Conservation (phyloP, 345 rosid genomes). For the Syzygium oleosum region DNA sequence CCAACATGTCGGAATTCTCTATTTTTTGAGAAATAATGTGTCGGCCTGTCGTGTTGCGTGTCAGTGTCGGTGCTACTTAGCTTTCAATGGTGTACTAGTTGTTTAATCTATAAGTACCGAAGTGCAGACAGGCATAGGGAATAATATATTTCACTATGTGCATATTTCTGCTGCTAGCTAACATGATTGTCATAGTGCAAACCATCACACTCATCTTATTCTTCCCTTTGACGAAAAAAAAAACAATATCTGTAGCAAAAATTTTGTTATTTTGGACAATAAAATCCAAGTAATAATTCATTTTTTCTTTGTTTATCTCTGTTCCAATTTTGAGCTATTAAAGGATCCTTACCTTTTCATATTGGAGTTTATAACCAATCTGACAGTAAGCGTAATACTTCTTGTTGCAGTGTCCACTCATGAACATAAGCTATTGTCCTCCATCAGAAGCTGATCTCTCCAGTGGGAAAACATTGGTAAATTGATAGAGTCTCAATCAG, state of each 20-base stretch:
- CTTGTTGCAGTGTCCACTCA: slow-evolving; percentile 70
- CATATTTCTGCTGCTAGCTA: neutral
- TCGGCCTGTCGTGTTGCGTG: too few relatives aligned
- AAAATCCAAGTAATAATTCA: neutral
- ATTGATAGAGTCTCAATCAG: slow-evolving; percentile 1
- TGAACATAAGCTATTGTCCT: slow-evolving; percentile 93
- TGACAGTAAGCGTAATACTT: neutral
- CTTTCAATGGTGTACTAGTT: neutral
- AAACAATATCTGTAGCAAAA: neutral
- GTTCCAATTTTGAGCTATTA: neutral
- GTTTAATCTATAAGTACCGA: neutral
- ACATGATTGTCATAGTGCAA: neutral
- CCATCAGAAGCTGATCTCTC: slow-evolving; percentile 61
- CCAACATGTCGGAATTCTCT: too few relatives aligned
- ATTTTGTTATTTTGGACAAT: neutral
- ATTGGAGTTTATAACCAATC: neutral
- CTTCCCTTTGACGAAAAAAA: neutral
- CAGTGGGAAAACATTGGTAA: slow-evolving; percentile 68
- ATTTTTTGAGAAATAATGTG: too few relatives aligned
- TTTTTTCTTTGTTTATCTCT: neutral
- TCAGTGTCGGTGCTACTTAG: too few relatives aligned
- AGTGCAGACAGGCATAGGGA: neutral
- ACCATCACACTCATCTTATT: neutral
- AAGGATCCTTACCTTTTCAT: neutral
- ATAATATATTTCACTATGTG: neutral